phyloP scores from a whole-genome alignment of 768 basidiomycete genomes.

The Russula olivacea region DNA sequence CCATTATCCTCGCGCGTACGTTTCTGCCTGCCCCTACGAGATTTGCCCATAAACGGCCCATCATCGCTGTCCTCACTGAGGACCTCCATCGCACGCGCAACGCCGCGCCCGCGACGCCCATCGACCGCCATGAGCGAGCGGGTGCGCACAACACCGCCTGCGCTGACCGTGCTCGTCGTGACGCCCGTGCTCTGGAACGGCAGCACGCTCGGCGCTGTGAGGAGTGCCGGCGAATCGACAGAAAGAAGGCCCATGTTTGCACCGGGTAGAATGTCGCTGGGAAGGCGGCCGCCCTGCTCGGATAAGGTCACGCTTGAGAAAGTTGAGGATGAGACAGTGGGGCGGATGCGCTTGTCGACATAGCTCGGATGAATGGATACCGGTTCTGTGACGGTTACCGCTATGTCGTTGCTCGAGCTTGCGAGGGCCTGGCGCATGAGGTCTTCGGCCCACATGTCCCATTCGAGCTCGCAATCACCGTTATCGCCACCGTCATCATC shows the following conservation, averaged over 20 bases:
- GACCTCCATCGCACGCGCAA: conserved; percentile 22
- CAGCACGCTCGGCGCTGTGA: conserved; percentile 22
- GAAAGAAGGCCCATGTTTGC: conserved; percentile 17
- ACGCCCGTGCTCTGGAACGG: conserved; percentile 21
- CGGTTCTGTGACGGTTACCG: background rate
- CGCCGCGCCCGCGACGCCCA: conserved; percentile 21
- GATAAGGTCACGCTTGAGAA: conserved; percentile 9
- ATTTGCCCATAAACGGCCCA: background rate
- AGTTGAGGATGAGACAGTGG: background rate
- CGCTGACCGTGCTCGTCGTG: conserved; percentile 25
- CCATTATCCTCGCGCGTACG: conserved; percentile 4
- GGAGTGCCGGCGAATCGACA: conserved; percentile 18
- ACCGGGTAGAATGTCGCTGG: background rate
- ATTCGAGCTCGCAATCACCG: conserved; percentile 26
- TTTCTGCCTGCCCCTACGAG: background rate
- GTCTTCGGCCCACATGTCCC: conserved; percentile 28
- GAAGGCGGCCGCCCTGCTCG: background rate
- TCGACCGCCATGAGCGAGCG: conserved; percentile 21
- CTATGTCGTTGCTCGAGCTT: background rate
- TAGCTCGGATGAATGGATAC: background rate
- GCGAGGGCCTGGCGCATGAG: conserved; percentile 22
- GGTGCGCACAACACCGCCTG: conserved; percentile 22
- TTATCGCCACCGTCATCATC: conserved; percentile 17
- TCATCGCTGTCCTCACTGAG: background rate
- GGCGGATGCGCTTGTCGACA: background rate